Evolutionary conservation across 345 rosid species (phyloP).

Genomic region (Brassica rapa): DNA sequence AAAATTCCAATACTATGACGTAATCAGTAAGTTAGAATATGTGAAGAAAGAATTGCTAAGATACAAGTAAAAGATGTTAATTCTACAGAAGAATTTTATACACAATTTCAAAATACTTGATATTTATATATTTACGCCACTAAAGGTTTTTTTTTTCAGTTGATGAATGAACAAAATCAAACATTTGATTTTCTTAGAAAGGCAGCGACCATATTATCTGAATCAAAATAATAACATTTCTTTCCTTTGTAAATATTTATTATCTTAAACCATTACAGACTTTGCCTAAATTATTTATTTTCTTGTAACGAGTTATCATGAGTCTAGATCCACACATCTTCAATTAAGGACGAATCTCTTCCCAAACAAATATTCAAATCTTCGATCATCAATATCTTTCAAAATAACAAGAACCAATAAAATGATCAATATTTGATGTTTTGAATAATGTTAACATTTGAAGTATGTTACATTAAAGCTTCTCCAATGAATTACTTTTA

Average conservation of each 20-base stretch:
- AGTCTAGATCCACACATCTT: neutral
- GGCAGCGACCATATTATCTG: neutral
- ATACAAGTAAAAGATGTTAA: neutral
- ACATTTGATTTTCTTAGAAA: neutral
- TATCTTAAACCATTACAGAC: neutral
- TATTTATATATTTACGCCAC: neutral
- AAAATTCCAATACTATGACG: neutral
- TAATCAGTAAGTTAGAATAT: neutral
- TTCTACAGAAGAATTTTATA: neutral
- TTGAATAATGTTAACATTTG: neutral
- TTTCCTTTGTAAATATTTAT: neutral
- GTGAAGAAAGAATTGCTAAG: neutral
- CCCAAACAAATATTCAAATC: neutral
- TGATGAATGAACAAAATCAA: neutral
- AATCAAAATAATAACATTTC: neutral
- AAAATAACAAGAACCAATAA: neutral
- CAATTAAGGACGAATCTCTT: neutral
- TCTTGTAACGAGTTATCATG: neutral
- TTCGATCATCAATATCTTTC: neutral
- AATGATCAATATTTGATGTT: neutral
- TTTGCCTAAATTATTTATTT: neutral
- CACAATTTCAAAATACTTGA: neutral
- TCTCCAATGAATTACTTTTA: too few species aligned
- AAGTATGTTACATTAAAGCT: neutral
- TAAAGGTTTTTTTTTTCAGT: neutral